These are phyloP conservation scores for Cryphonectria radicalis DNA, from an alignment of 2,329 filamentous ascomycete species.

Conservation along the genomic window DNA sequence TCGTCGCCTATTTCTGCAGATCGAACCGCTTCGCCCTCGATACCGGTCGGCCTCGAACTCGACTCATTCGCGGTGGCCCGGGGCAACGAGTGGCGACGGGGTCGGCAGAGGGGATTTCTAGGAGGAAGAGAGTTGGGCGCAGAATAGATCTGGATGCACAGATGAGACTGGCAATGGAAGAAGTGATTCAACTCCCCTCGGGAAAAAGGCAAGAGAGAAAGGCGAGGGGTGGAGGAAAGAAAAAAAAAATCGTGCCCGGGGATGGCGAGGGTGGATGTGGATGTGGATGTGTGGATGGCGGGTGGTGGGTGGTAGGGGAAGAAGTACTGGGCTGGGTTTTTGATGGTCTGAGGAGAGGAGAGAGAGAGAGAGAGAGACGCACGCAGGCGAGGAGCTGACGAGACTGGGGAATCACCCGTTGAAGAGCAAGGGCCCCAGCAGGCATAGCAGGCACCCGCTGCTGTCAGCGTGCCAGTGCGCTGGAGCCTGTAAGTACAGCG, in stretches of 20 bases:
- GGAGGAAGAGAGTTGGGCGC: background rate
- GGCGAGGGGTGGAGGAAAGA: background rate
- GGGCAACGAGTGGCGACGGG: conserved; percentile 13
- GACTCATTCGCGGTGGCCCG: conserved; percentile 20
- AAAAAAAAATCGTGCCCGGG: conserved; percentile 13
- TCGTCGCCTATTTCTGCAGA: conserved; percentile 7
- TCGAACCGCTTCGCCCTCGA: conserved; percentile 13
- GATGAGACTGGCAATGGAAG: conserved; percentile 7
- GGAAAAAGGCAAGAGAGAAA: background rate
- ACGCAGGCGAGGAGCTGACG: conserved; percentile 10
- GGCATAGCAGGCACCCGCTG: background rate
- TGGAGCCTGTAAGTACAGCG: conserved; percentile 11
- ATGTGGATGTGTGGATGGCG: conserved; percentile 10
- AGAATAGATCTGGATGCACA: conserved; percentile 2
- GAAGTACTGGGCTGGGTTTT: background rate
- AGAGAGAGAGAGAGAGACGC: background rate
- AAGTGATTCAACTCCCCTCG: conserved; percentile 11
- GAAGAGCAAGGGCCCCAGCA: background rate
- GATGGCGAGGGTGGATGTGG: conserved; percentile 16
- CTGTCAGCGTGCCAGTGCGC: background rate
- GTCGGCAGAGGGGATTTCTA: background rate
- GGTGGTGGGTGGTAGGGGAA: conserved; percentile 11
- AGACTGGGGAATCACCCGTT: conserved; percentile 10
- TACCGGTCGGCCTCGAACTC: conserved; percentile 16
- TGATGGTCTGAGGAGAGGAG: background rate